Percentiles rank a stretch among this genome's conserved stretches.
Evolutionary conservation across 1,284 basidiomycete species (phyloP).

Genomic region (Trametes polyzona): DNA sequence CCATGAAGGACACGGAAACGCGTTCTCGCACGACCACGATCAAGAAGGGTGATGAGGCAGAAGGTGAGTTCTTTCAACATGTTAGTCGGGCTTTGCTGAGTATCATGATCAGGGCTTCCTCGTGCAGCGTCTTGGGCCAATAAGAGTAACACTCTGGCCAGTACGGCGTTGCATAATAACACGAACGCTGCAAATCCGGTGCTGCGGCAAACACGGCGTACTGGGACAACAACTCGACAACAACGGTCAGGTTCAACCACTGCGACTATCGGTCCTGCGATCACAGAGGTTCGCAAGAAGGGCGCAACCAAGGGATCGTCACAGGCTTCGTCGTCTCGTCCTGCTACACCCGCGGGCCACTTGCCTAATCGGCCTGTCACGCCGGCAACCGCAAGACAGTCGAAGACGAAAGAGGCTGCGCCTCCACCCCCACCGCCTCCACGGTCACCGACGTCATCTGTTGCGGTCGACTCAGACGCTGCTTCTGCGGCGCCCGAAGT

Average conservation of each 20-base stretch:
- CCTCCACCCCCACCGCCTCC: constrained; percentile 41
- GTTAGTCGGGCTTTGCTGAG: neutral
- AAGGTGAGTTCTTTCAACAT: constrained; percentile 49
- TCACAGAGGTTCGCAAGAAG: constrained; percentile 46
- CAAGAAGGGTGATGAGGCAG: constrained; percentile 60
- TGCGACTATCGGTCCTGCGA: constrained; percentile 33
- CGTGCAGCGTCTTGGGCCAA: constrained; percentile 85
- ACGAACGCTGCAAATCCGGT: constrained; percentile 30
- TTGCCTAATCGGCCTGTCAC: constrained; percentile 50
- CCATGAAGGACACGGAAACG: constrained; percentile 83
- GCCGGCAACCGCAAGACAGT: constrained; percentile 46
- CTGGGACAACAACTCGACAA: constrained; percentile 26
- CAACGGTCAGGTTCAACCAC: constrained; percentile 36
- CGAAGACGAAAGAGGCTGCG: constrained; percentile 44
- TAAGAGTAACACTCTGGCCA: constrained; percentile 41
- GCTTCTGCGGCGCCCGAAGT: constrained; percentile 38
- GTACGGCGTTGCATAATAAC: constrained; percentile 36
- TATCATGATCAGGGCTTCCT: constrained; percentile 56
- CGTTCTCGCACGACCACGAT: constrained; percentile 51
- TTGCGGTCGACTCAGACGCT: constrained; percentile 42
- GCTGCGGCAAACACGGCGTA: constrained; percentile 33
- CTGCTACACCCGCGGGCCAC: constrained; percentile 55
- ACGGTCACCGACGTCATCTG: constrained; percentile 53
- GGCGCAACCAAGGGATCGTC: constrained; percentile 49
- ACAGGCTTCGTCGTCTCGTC: constrained; percentile 64